Conservation (phyloP, 2,329 filamentous ascomycete genomes). For the Coniochaeta prunicola region DNA sequence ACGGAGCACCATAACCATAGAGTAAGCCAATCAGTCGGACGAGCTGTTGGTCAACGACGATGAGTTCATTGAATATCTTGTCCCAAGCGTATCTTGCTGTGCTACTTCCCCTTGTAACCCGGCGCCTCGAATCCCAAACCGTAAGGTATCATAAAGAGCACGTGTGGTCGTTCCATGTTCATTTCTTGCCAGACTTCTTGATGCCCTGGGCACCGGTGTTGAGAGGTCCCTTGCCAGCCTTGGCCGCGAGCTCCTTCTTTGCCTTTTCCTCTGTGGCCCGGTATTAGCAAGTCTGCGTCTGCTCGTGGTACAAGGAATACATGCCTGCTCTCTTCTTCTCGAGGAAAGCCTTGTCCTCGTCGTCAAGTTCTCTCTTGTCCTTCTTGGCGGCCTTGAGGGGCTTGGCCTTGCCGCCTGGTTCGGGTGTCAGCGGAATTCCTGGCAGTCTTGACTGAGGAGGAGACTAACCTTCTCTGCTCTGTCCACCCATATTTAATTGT, state of each 20-base stretch:
- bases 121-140: slow-evolving; percentile 1
- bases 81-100: not conserved
- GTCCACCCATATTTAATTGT: slow-evolving; percentile 51
- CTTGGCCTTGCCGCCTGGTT: slow-evolving; percentile 71
- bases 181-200: slow-evolving; percentile 99
- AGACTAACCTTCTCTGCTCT: slow-evolving; percentile 55
- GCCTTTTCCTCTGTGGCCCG: slow-evolving; percentile 64
- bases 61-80: not conserved
- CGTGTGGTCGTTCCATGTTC: slow-evolving; percentile 18
- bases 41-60: not conserved
- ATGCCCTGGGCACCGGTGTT: slow-evolving; percentile 82
- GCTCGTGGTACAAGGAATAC: slow-evolving; percentile 17
- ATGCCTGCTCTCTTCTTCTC: slow-evolving; percentile 80
- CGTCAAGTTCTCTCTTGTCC: slow-evolving; percentile 72
- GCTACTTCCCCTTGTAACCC: not conserved
- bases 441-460: not conserved
- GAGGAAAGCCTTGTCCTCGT: slow-evolving; percentile 76
- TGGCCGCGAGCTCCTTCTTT: slow-evolving; percentile 74
- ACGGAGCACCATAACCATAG: not conserved
- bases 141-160: slow-evolving; percentile 1
- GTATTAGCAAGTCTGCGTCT: slow-evolving; percentile 9
- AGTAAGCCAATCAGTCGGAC: not conserved
- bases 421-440: slow-evolving; percentile 11
- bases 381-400: slow-evolving; percentile 88
- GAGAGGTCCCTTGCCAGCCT: slow-evolving; percentile 82